Evolutionary conservation across 345 rosid genomes (phyloP).

Genomic region (Populus pruinosa): DNA sequence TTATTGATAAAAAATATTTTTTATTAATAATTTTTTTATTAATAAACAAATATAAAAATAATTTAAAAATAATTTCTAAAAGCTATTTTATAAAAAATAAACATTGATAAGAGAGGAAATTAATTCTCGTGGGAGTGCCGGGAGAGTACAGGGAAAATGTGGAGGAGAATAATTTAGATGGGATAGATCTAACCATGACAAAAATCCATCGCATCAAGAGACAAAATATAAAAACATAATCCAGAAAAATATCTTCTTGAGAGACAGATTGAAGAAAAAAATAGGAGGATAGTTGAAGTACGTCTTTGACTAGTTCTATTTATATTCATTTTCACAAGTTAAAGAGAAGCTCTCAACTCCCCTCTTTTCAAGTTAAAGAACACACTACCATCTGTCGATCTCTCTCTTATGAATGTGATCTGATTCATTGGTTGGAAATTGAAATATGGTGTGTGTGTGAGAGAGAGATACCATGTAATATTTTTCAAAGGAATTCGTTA

Average conservation of each 20-base stretch:
- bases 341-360: constrained; percentile 2
- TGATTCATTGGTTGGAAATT: too few relatives aligned
- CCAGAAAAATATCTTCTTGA: neutral
- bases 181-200: constrained; percentile 8
- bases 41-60: neutral
- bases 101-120: too few relatives aligned
- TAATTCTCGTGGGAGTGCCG: too few relatives aligned
- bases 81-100: too few relatives aligned
- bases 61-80: too few relatives aligned
- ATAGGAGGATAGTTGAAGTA: neutral
- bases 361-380: constrained; percentile 20
- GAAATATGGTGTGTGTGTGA: too few relatives aligned
- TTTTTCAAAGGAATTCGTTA: too few relatives aligned
- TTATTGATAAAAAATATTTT: too few relatives aligned
- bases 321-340: neutral
- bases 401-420: too few relatives aligned
- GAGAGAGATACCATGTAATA: too few relatives aligned
- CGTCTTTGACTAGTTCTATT: constrained; percentile 17
- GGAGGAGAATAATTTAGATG: constrained; percentile 5
- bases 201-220: constrained; percentile 22
- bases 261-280: constrained; percentile 7
- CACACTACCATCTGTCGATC: neutral
- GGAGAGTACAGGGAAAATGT: neutral
- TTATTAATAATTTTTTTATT: too few relatives aligned
- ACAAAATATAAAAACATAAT: constrained; percentile 1